A percentile compares a stretch with the other conserved stretches of the same genome.
These are phyloP conservation scores for Botrytis galanthina DNA, from an alignment of 2,329 filamentous ascomycete genomes.

Conservation along the genomic window DNA sequence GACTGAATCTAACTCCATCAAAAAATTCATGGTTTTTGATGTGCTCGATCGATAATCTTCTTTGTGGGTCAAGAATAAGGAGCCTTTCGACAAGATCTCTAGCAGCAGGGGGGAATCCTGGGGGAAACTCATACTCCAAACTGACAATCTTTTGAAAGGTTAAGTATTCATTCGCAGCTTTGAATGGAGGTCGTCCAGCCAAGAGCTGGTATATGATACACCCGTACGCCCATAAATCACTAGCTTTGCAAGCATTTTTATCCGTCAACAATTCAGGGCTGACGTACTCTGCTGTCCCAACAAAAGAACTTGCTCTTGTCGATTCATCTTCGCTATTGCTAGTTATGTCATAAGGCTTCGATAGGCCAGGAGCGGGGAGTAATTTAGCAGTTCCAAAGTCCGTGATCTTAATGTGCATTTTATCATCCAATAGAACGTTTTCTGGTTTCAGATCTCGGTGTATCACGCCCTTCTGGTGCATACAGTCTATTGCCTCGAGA, in stretches of 20 bases:
- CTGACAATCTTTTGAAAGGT: slow-evolving; percentile 98
- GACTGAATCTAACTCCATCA: slow-evolving; percentile 79
- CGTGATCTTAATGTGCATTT: slow-evolving; percentile 98
- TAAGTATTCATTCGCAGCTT: slow-evolving; percentile 90
- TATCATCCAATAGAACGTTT: slow-evolving; percentile 89
- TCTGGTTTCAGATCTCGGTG: slow-evolving; percentile 96
- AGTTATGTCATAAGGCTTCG: slow-evolving; percentile 41
- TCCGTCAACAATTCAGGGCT: slow-evolving; percentile 95
- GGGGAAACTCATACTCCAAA: slow-evolving; percentile 89
- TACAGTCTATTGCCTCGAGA: slow-evolving; percentile 92
- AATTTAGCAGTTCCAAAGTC: slow-evolving; percentile 99
- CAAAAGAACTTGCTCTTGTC: slow-evolving; percentile 85
- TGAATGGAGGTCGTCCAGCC: slow-evolving; percentile 95
- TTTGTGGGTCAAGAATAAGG: slow-evolving; percentile 81
- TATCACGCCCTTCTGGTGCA: slow-evolving; percentile 94
- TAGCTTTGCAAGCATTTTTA: slow-evolving; percentile 96
- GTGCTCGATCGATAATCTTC: slow-evolving; percentile 86
- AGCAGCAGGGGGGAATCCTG: slow-evolving; percentile 81
- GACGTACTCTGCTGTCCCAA: slow-evolving; percentile 96
- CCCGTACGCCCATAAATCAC: slow-evolving; percentile 96
- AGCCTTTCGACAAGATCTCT: slow-evolving; percentile 87
- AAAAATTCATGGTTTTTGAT: slow-evolving; percentile 98
- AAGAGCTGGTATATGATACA: slow-evolving; percentile 97
- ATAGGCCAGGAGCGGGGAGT: slow-evolving; percentile 55
- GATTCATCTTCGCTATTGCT: slow-evolving; percentile 52